Base-by-base conservation (phyloP, 352 stramenopile species). In the Sclerospora graminicola region DNA sequence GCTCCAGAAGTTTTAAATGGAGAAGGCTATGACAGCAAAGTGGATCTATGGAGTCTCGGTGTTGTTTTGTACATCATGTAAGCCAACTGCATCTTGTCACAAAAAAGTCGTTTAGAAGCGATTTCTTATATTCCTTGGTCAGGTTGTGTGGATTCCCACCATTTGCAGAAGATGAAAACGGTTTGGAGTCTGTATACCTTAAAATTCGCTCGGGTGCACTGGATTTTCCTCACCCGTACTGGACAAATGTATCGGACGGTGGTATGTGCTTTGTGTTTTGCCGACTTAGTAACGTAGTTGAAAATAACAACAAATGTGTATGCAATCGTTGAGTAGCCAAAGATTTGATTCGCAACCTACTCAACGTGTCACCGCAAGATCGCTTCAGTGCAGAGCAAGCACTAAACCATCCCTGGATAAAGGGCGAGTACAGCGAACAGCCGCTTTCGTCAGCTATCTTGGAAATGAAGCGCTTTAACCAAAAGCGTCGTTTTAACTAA, bases 401-500 rank as follows among this genome's bases (percentile, higher is more conserved):
- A 43, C 63, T 93, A 6, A 63, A 82, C 31, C 81, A 93, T 39
- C 78, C 81, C 21, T 93, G 79, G 81, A 90, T 93, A 70, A 85
- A 82, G 60, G 80, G 78, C 41, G 69, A 76, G 46, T 84, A 76
- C 61, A 89, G 60, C 50, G 76, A 89, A 42, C 54, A 87, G 61
- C 77, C 77, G 56, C 71, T 92, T 54, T 57, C 64, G 47, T 92
- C 80, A 23, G 80, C 80, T 46, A 84, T 89, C 48, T 46, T 85
- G 49, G 80, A 92, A 59, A 92, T 92, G 80, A 86, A 81, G 71
- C 80, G 80, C 46, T 92, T 92, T 58, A 89, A 92, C 60, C 78
- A 89, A 48, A 92, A 92, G 66, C 72, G 77, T 43, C 75, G 80
- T 49, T 89, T 84, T 51, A 89, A 79, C 51, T 92, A 75, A 63